phyloP scores from a whole-genome alignment of 192 early-diverging fungal genomes.

The Chytriomyces sp. region DNA sequence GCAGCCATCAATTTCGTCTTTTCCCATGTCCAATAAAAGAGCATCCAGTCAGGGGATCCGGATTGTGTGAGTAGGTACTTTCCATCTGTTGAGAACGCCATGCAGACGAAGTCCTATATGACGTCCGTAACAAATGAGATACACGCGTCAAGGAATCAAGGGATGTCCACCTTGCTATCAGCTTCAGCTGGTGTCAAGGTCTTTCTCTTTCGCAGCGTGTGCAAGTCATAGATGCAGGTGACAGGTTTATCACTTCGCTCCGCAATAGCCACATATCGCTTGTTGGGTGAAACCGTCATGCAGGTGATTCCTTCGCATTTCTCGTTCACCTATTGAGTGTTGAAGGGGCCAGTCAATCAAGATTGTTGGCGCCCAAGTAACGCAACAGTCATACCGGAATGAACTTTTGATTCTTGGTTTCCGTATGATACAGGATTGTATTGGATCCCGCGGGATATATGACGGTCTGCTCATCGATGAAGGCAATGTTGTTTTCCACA shows the following conservation, averaged over 20 bases:
- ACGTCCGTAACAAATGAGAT: conserved; percentile 2
- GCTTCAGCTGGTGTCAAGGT: conserved; percentile 40
- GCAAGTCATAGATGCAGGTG: conserved; percentile 55
- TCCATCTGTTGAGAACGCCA: conserved; percentile 59
- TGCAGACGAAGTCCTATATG: conserved; percentile 55
- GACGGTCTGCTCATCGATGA: conserved; percentile 60
- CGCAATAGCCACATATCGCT: conserved; percentile 57
- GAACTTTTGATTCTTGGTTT: conserved; percentile 58
- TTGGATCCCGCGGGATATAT: conserved; percentile 65
- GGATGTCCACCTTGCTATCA: conserved; percentile 50
- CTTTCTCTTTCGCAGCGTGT: conserved; percentile 56
- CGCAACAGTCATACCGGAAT: conserved; percentile 41
- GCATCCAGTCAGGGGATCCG: conserved; percentile 59
- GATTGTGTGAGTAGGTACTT: conserved; percentile 61
- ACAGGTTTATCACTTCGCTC: conserved; percentile 53
- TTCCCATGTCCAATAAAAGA: conserved; percentile 65
- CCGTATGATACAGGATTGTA: conserved; percentile 57
- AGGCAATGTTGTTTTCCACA: conserved; percentile 47
- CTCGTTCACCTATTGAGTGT: conserved; percentile 33
- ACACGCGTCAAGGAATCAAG: background rate
- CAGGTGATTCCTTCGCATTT: conserved; percentile 55
- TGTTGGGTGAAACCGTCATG: conserved; percentile 52
- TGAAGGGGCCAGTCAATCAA: background rate
- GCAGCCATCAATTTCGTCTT: conserved; percentile 58
- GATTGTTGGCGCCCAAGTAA: background rate